Percentiles rank a stretch among this genome's conserved stretches.
These are phyloP conservation scores for Plectranthus barbatus DNA, from an alignment of 257 asterid genomes.

Conservation along the genomic window DNA sequence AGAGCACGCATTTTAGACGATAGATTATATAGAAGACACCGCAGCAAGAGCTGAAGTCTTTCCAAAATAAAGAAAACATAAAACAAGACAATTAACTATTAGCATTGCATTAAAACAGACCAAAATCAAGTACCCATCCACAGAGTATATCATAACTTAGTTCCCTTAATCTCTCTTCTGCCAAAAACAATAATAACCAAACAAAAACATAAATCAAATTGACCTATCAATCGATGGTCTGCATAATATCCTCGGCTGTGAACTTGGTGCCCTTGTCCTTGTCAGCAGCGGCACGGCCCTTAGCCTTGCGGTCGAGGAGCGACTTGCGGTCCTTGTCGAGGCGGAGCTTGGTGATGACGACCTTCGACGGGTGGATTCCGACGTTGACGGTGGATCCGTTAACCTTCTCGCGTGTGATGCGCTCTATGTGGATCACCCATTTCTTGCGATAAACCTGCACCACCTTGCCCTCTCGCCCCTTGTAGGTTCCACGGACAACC, in stretches of 20 bases:
- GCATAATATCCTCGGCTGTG: constrained; percentile 72
- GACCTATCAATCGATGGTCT: constrained; percentile 48
- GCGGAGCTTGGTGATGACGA: constrained; percentile 73
- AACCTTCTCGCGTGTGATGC: constrained; percentile 80
- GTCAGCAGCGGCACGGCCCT: constrained; percentile 77
- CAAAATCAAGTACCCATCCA: constrained; percentile 5
- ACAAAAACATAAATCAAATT: neutral
- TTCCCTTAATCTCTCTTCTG: neutral
- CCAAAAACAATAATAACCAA: constrained; percentile 15
- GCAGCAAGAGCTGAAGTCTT: no score
- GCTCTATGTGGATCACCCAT: constrained; percentile 89
- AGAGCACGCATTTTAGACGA: no score
- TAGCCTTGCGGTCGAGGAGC: constrained; percentile 75
- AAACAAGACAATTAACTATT: neutral
- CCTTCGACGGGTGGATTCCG: no score
- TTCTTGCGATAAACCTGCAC: constrained; percentile 84
- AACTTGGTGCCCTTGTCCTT: constrained; percentile 89
- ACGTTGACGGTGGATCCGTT: no score
- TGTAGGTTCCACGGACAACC: constrained; percentile 84
- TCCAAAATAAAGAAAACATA: no score
- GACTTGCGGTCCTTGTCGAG: constrained; percentile 81
- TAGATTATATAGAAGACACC: no score
- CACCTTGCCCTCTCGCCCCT: no score
- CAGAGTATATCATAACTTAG: neutral
- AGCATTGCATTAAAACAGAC: constrained; percentile 13